Percentiles rank a stretch among this genome's conserved stretches.
Evolutionary conservation across 106 monocot species (phyloP).

Genomic region (Phalaenopsis equestris): DNA sequence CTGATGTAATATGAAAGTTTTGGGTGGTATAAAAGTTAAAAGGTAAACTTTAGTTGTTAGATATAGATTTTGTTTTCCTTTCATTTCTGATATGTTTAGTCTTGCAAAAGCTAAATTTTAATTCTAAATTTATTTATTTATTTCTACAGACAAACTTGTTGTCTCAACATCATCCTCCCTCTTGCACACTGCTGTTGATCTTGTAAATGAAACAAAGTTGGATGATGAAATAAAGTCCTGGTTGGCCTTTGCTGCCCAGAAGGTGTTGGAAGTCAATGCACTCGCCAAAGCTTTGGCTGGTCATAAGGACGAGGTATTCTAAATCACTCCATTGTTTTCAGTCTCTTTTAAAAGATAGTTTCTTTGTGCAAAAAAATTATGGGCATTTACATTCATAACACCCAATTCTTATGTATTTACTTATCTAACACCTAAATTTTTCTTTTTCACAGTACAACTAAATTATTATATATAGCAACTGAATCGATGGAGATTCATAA

Average conservation of each 20-base stretch:
- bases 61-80: neutral
- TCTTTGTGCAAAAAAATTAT: neutral
- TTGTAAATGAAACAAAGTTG: conserved; percentile 24
- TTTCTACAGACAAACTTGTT: conserved; percentile 20
- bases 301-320: conserved; percentile 22
- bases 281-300: conserved; percentile 25
- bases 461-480: too few relatives aligned
- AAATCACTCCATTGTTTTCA: neutral
- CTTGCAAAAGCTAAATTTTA: neutral
- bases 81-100: neutral
- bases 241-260: conserved; percentile 32
- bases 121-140: neutral
- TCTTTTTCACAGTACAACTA: too few relatives aligned
- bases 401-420: too few relatives aligned
- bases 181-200: conserved; percentile 27
- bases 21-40: too few relatives aligned
- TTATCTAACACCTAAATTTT: too few relatives aligned
- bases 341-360: neutral
- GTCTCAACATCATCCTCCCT: conserved; percentile 27
- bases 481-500: too few relatives aligned
- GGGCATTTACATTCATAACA: too few relatives aligned
- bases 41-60: too few relatives aligned
- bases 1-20: too few relatives aligned
- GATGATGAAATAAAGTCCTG: conserved; percentile 29
- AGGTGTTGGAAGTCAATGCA: conserved; percentile 26